Evolutionary conservation across 1,139 yeast genomes (phyloP).

Genomic region (Casaregolazyma lundiana): DNA sequence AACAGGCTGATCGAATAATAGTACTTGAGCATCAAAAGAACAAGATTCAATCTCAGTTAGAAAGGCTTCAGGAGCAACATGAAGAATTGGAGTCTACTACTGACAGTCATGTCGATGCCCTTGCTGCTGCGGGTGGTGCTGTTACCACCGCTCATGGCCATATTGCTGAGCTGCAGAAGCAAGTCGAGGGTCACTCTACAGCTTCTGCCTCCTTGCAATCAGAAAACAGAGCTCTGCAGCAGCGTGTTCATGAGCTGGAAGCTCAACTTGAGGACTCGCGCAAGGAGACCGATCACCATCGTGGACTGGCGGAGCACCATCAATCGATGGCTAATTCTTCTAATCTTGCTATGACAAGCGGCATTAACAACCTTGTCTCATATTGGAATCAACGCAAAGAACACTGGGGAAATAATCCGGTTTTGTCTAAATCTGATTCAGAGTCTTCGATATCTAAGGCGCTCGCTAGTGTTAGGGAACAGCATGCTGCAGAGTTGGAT

Average conservation of each 20-base stretch:
- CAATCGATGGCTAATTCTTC: slow-evolving; percentile 24
- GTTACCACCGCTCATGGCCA: slow-evolving; percentile 28
- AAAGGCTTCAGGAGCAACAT: slow-evolving; percentile 17
- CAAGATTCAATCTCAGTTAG: slow-evolving; percentile 20
- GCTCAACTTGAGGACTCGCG: slow-evolving; percentile 16
- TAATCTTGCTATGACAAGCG: slow-evolving; percentile 24
- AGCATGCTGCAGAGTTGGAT: slow-evolving; percentile 12
- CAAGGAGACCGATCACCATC: slow-evolving; percentile 21
- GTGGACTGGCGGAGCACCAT: slow-evolving; percentile 18
- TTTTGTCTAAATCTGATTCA: slow-evolving; percentile 12
- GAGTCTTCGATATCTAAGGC: neutral
- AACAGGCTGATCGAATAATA: slow-evolving; percentile 24
- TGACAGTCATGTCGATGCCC: slow-evolving; percentile 26
- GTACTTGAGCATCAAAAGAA: slow-evolving; percentile 25
- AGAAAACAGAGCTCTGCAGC: slow-evolving; percentile 19
- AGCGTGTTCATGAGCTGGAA: slow-evolving; percentile 21
- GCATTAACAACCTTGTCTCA: slow-evolving; percentile 27
- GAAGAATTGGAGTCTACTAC: slow-evolving; percentile 25
- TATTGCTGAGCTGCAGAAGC: slow-evolving; percentile 20
- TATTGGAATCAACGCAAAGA: slow-evolving; percentile 29
- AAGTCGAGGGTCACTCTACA: slow-evolving; percentile 21
- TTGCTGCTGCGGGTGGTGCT: slow-evolving; percentile 30
- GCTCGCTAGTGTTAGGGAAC: slow-evolving; percentile 4
- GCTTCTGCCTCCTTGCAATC: slow-evolving; percentile 20
- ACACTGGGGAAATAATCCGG: slow-evolving; percentile 14